These are phyloP conservation scores for Tetrahymena elliotti DNA, from an alignment of 73 alveolate species.

Conservation along the genomic window DNA sequence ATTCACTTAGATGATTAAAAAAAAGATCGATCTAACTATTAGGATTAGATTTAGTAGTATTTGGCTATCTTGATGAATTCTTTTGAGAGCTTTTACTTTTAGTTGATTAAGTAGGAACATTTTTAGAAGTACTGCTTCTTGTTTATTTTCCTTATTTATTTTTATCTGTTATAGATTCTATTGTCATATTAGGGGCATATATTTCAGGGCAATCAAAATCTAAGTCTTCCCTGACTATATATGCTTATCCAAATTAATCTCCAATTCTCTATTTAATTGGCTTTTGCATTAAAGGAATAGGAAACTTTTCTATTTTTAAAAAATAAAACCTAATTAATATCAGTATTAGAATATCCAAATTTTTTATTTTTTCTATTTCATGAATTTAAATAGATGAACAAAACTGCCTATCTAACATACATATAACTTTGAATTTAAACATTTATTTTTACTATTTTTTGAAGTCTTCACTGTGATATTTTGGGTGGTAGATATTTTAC, in stretches of 20 bases:
- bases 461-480: not conserved
- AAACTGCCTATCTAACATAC: not conserved
- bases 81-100: not conserved
- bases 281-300: not conserved
- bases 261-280: not conserved
- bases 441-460: not conserved
- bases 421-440: not conserved
- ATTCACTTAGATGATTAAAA: not conserved
- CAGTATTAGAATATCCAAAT: no score
- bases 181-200: not conserved
- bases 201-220: not conserved
- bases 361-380: no score
- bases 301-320: not conserved
- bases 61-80: not conserved
- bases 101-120: not conserved
- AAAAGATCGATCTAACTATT: not conserved
- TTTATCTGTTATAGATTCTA: not conserved
- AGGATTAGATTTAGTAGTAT: not conserved
- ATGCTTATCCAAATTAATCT: not conserved
- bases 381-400: not conserved
- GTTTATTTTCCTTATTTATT: not conserved
- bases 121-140: not conserved
- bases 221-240: not conserved
- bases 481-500: not conserved
- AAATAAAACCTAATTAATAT: not conserved